Base-by-base conservation (phyloP, 2,329 filamentous ascomycete species). In the Leptographium procerum region DNA sequence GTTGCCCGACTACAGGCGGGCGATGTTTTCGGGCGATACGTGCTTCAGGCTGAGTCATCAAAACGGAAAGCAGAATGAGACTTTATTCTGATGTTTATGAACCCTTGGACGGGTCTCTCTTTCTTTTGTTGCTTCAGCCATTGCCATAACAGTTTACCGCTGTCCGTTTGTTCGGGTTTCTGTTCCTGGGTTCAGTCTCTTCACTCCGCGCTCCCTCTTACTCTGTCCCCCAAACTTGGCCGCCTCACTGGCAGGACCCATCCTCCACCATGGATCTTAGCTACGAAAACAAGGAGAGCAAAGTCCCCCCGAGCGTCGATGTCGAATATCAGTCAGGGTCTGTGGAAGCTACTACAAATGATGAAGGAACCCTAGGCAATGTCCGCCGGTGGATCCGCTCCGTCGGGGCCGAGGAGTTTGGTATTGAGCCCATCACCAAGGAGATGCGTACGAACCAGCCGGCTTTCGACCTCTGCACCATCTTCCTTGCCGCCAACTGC, bases 401-500 rank as follows among this genome's bases (percentile, higher is more conserved):
- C 4, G 51, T 62, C 13, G 62, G 62, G 9, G 62, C 60, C 6
- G 62, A 64, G 53, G 62, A 62, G 48, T 19, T 57, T 11, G 62
- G 62, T 52, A 58, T 64, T 29, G 62, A 64, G 55, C 58, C 58
- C 5, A 60, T 63, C 29, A 40, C 60, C 19, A 57, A 59, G 29
- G 61, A 61, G 14, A 31, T 58, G 52, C 61, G 62, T 19, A 64
- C 61, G 14, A 55, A 63, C 48, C 62, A 64, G 53, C 60, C 57
- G n/a, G 48, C 60, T 1, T 52, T 55, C 14, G 61, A 63, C 52
- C 60, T 63, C 14, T 61, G 59, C 57, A 61, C 61, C 36, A 56
- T 64, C n/a, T 64, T 64, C 57, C 58, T 61, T n/a, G 59, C 61
- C 11, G 61, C 60, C 50, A 64, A 64, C 47, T 60, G 56, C 57